phyloP scores from a whole-genome alignment of 176 grass and related monocot species.

The Chloris gayana region DNA sequence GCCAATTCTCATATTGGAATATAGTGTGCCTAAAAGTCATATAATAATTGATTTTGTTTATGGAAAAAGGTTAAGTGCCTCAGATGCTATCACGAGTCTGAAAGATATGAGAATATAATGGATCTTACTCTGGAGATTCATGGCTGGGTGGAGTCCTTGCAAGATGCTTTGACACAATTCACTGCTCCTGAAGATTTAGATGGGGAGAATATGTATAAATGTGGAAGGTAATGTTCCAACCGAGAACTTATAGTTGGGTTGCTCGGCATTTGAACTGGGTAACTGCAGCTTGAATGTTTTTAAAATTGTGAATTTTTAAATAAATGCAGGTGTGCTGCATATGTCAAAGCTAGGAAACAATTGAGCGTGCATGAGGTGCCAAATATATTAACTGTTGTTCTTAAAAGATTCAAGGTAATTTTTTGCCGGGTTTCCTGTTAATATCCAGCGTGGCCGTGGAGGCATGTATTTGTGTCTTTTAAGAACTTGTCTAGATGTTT shows the following conservation, averaged over 20 bases:
- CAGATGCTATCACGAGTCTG: slow-evolving; percentile 92
- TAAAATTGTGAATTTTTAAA: slow-evolving; percentile 16
- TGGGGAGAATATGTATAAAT: slow-evolving; percentile 99
- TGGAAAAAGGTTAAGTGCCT: slow-evolving; percentile 91
- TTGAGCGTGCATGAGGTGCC: slow-evolving; percentile 97
- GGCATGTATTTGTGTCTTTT: slow-evolving; percentile 19
- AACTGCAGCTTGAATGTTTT: slow-evolving; percentile 28
- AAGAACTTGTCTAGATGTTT: background rate
- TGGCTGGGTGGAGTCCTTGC: slow-evolving; percentile 96
- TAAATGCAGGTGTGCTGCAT: slow-evolving; percentile 75
- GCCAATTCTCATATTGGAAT: background rate
- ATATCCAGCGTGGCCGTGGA: slow-evolving; percentile 18
- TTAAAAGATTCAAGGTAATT: slow-evolving; percentile 97
- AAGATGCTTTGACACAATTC: slow-evolving; percentile 99
- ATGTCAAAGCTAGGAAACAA: slow-evolving; percentile 95
- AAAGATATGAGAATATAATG: slow-evolving; percentile 99
- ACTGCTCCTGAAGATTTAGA: slow-evolving; percentile 97
- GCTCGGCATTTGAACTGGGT: slow-evolving; percentile 3
- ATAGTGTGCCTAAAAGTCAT: slow-evolving; percentile 12
- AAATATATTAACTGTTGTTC: slow-evolving; percentile 96
- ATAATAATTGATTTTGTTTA: slow-evolving; percentile 49
- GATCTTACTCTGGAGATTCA: slow-evolving; percentile 99
- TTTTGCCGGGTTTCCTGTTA: slow-evolving; percentile 31
- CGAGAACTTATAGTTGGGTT: background rate
- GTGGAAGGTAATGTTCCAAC: slow-evolving; percentile 72